phyloP scores from a whole-genome alignment of 208 protist genomes.

The Wallacemonas sp. region DNA sequence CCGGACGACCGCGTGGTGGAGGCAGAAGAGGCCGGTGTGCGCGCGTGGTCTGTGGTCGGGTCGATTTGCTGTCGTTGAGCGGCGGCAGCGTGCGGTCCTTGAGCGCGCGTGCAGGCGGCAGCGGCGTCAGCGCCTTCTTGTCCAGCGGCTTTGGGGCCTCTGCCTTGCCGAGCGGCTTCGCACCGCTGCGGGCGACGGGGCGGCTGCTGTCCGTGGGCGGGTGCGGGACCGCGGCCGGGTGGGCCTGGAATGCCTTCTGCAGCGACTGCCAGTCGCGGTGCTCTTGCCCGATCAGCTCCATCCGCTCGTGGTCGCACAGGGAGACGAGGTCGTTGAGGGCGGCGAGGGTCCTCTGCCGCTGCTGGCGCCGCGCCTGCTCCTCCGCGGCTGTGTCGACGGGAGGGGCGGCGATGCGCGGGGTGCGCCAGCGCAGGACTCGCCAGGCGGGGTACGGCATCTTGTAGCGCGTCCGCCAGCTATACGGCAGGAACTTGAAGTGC shows the following conservation, averaged over 20 bases:
- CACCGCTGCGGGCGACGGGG: not conserved
- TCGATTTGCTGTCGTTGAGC: not conserved
- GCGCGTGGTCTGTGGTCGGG: not conserved
- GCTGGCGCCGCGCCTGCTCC: slow-evolving; percentile 1
- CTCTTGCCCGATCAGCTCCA: slow-evolving; percentile 22
- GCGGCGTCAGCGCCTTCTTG: slow-evolving; percentile 7
- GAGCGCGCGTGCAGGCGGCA: slow-evolving; percentile 13
- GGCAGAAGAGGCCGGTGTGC: not conserved
- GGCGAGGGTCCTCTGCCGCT: not conserved
- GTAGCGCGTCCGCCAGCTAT: slow-evolving; percentile 11
- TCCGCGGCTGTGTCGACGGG: not conserved
- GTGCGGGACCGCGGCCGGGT: not conserved
- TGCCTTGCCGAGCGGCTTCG: not conserved
- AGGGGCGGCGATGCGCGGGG: slow-evolving; percentile 7
- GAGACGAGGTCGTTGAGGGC: not conserved
- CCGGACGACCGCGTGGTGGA: not conserved
- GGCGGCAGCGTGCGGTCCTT: slow-evolving; percentile 18
- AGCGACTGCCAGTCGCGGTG: slow-evolving; percentile 7
- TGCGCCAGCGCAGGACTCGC: slow-evolving; percentile 14
- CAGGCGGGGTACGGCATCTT: slow-evolving; percentile 16
- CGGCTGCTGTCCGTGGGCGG: not conserved
- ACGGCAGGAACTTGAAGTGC: slow-evolving; percentile 15
- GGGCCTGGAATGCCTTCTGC: not conserved
- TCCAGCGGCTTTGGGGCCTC: slow-evolving; percentile 2
- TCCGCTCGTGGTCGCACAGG: slow-evolving; percentile 8